Evolutionary conservation across 1,139 yeast species (phyloP).

Genomic region (Suhomyces yuchorum): DNA sequence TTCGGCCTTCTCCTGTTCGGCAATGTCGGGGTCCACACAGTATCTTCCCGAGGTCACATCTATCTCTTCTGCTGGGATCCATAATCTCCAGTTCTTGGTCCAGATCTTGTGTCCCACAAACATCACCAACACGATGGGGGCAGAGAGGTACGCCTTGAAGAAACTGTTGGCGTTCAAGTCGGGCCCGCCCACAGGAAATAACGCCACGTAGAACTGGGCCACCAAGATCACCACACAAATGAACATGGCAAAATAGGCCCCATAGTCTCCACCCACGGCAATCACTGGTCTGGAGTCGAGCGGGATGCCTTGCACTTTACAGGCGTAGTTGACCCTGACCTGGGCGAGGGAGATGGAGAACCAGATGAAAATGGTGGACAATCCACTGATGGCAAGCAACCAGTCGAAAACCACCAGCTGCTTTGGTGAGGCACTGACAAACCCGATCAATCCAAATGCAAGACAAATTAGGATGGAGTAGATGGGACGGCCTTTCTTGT

Average conservation of each 20-base stretch:
- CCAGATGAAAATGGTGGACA: slow-evolving; percentile 45
- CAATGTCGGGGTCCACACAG: slow-evolving; percentile 37
- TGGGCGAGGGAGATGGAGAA: slow-evolving; percentile 27
- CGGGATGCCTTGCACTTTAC: slow-evolving; percentile 20
- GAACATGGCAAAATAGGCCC: slow-evolving; percentile 19
- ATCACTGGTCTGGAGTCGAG: slow-evolving; percentile 15
- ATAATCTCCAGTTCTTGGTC: slow-evolving; percentile 43
- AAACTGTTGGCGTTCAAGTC: slow-evolving; percentile 40
- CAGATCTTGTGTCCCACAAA: slow-evolving; percentile 54
- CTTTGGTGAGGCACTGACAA: slow-evolving; percentile 15
- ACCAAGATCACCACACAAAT: slow-evolving; percentile 31
- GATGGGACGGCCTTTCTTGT: slow-evolving; percentile 35
- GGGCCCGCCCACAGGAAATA: slow-evolving; percentile 37
- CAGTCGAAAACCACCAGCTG: slow-evolving; percentile 33
- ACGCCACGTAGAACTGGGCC: slow-evolving; percentile 45
- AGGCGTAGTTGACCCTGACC: slow-evolving; percentile 26
- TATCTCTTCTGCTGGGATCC: slow-evolving; percentile 43
- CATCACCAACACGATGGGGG: slow-evolving; percentile 51
- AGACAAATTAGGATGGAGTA: slow-evolving; percentile 28
- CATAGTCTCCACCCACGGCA: slow-evolving; percentile 19
- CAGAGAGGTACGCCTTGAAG: slow-evolving; percentile 58
- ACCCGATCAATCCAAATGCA: slow-evolving; percentile 19
- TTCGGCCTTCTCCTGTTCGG: slow-evolving; percentile 10
- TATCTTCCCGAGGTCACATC: slow-evolving; percentile 57
- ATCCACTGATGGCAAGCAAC: slow-evolving; percentile 44